Conservation (phyloP, 2,329 filamentous ascomycete genomes). For the Chrysoporthe austroafricana region DNA sequence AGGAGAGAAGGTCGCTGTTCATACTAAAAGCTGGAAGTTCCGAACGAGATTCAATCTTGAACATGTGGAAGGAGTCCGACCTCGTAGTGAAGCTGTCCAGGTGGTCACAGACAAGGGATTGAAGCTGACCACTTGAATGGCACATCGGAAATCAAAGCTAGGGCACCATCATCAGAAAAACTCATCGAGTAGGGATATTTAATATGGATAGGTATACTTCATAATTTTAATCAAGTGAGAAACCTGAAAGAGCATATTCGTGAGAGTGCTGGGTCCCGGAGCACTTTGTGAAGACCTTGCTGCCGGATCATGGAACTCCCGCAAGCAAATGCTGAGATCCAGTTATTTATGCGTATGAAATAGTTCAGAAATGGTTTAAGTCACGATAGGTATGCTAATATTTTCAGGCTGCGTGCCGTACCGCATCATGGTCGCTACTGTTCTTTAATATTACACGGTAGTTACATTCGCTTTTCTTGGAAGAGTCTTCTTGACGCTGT, state of each 20-base stretch:
- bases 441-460: background rate
- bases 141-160: background rate
- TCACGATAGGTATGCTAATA: background rate
- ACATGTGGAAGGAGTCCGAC: constrained; percentile 9
- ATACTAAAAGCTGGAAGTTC: constrained; percentile 2
- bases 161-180: background rate
- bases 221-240: background rate
- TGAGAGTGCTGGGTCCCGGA: background rate
- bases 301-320: background rate
- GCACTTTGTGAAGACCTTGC: background rate
- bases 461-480: background rate
- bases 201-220: background rate
- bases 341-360: background rate
- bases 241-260: background rate
- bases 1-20: constrained; percentile 12
- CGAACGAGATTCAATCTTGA: background rate
- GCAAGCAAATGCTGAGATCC: background rate
- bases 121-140: background rate
- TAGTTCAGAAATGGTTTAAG: background rate
- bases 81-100: constrained; percentile 6
- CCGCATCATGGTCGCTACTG: background rate
- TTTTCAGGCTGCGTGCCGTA: background rate
- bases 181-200: background rate
- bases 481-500: no score
- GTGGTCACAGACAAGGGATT: constrained; percentile 3